Evolutionary conservation across 768 basidiomycete species (phyloP), one percentile per base, ranked within the genome.

Genomic region (Hygrocybe coccinea): DNA sequence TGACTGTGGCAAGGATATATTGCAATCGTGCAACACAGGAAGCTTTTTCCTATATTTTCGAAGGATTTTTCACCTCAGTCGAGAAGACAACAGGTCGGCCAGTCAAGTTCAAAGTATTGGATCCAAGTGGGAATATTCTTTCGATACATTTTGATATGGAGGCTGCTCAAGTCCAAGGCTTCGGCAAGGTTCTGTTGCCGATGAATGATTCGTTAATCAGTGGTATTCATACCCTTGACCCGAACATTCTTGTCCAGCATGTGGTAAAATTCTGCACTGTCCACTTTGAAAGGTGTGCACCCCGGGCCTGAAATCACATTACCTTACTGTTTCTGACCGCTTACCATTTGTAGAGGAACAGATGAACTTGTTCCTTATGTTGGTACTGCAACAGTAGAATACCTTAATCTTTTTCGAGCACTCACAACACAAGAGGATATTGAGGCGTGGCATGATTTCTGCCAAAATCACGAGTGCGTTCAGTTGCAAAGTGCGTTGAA

Each of bases 81-180:
- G 17, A 56, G 25, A 51, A 51, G 24, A 33, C 39, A 2, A 56
- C 56, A 6, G 56, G 56, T 2, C 34, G 12, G 2, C 33, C 39
- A 8, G n/a, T 52, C 3, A 33, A 50, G 8, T 52, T 56, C 56
- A 56, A 56, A 44, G 56, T 49, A 1, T 45, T 56, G 36, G 33
- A 56, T 19, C 50, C 41, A n/a, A 11, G 14, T 6, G 56, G 56
- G 5, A 52, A 56, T n/a, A 51, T 56, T 24, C 2, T 44, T 21
- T 56, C 43, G 8, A 29, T 29, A 3, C 29, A 29, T 29, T 29
- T 29, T 29, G 3, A 29, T 8, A 29, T 29, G 29, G 56, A 56
- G 43, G 56, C 49, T 3, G 56, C 56, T 1, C 56, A 56, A 21
- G 37, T 56, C 12, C 56, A 56, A 25, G 56, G 56, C 8, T 47